Evolutionary conservation across 352 stramenopile genomes (phyloP).

Genomic region (Phytophthora pseudosyringae): DNA sequence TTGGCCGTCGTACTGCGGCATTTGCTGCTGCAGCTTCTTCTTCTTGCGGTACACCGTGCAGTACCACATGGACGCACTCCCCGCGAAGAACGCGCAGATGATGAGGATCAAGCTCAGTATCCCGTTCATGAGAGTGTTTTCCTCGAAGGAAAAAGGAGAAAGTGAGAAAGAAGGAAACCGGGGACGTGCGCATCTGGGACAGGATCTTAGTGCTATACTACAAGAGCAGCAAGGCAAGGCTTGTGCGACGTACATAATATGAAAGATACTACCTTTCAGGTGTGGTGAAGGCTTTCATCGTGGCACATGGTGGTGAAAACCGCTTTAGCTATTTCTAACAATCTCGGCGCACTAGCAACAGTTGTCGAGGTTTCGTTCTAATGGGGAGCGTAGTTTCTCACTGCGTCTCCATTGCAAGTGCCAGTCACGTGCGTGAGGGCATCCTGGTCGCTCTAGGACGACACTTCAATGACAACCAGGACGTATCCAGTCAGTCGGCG

Average conservation of each 20-base stretch:
- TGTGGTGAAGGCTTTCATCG: no score
- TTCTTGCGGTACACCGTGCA: slow-evolving; percentile 27
- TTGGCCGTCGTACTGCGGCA: slow-evolving; percentile 27
- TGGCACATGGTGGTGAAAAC: neutral
- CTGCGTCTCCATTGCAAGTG: slow-evolving; percentile 35
- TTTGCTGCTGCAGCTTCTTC: slow-evolving; percentile 24
- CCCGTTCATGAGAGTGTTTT: slow-evolving; percentile 8
- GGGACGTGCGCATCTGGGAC: slow-evolving; percentile 2
- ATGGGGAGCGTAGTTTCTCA: slow-evolving; percentile 44
- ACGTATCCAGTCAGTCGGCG: slow-evolving; percentile 10
- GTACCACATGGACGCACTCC: slow-evolving; percentile 32
- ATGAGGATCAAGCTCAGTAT: slow-evolving; percentile 34
- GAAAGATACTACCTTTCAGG: no score
- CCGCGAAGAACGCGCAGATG: slow-evolving; percentile 35
- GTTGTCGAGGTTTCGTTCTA: neutral
- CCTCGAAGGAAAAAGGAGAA: neutral
- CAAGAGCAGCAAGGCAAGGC: no score
- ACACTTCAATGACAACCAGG: slow-evolving; percentile 18
- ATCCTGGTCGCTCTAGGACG: slow-evolving; percentile 39
- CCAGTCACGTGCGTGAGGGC: slow-evolving; percentile 36
- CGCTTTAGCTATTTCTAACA: slow-evolving; percentile 19
- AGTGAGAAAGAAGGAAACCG: neutral
- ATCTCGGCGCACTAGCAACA: no score
- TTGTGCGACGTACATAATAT: no score
- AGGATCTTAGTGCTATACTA: neutral